A percentile compares a stretch with the other conserved stretches of the same genome.
phyloP scores from a whole-genome alignment of 305 asterid genomes.

The Fraxinus latifolia region DNA sequence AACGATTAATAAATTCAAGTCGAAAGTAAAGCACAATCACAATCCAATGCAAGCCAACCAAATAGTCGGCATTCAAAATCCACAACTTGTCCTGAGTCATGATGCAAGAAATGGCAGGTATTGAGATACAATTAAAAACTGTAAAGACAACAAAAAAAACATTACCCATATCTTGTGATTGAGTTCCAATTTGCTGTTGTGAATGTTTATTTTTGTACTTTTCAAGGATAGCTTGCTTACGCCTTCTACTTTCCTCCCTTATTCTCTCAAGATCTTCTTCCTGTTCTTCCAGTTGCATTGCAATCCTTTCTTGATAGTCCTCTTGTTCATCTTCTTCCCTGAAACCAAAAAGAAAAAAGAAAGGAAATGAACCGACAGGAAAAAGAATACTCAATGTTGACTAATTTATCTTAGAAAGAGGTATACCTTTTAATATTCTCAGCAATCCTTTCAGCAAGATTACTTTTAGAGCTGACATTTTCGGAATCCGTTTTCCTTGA shows the following conservation, averaged over 20 bases:
- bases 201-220: slow-evolving; percentile 55
- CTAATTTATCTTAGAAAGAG: slow-evolving; percentile 15
- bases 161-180: slow-evolving; percentile 39
- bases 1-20: slow-evolving; percentile 3
- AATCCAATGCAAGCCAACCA: slow-evolving; percentile 1
- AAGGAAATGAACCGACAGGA: neutral
- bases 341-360: slow-evolving; percentile 30
- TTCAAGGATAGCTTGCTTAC: slow-evolving; percentile 83
- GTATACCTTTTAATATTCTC: slow-evolving; percentile 54
- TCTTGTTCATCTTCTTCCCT: slow-evolving; percentile 72
- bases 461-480: slow-evolving; percentile 32
- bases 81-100: neutral
- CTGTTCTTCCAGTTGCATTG: slow-evolving; percentile 75
- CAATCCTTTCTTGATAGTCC: slow-evolving; percentile 72
- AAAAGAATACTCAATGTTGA: slow-evolving; percentile 3
- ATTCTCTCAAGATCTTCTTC: slow-evolving; percentile 88
- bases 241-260: slow-evolving; percentile 96
- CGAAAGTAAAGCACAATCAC: neutral
- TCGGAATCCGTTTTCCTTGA: slow-evolving; percentile 34
- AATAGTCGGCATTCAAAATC: neutral
- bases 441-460: slow-evolving; percentile 28
- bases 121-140: neutral
- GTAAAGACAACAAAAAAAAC: neutral
- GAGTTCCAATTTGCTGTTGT: slow-evolving; percentile 35
- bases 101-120: slow-evolving; percentile 1